Conservation (phyloP, 2,329 filamentous ascomycete genomes). For the Talaromyces verruculosus region DNA sequence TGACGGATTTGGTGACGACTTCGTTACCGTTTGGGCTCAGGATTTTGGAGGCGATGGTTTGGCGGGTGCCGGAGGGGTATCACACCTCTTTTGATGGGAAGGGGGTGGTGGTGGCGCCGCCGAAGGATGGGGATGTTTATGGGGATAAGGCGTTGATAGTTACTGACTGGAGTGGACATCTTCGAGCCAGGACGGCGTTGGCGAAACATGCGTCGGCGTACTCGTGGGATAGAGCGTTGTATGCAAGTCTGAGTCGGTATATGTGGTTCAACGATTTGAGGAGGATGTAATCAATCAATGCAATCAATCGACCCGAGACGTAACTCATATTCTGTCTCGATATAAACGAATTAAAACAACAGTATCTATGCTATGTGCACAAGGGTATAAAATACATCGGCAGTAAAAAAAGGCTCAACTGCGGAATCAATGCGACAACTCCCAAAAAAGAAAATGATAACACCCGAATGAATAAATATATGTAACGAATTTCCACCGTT, state of each 20-base stretch:
- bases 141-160: constrained; percentile 37
- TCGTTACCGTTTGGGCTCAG: constrained; percentile 35
- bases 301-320: background rate
- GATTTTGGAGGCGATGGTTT: constrained; percentile 26
- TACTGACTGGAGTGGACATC: constrained; percentile 40
- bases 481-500: constrained; percentile 1
- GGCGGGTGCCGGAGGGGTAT: constrained; percentile 5
- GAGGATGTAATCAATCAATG: constrained; percentile 15
- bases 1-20: constrained; percentile 41
- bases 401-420: constrained; percentile 6
- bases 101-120: background rate
- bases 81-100: background rate
- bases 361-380: constrained; percentile 17
- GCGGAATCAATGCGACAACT: background rate
- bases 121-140: constrained; percentile 17
- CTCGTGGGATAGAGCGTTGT: constrained; percentile 44
- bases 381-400: constrained; percentile 13
- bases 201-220: constrained; percentile 42
- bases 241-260: constrained; percentile 43
- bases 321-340: background rate
- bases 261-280: constrained; percentile 42
- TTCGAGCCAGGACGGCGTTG: constrained; percentile 38
- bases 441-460: background rate
- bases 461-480: background rate
- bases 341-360: constrained; percentile 2